Base-by-base conservation (phyloP, 345 rosid species). In the Eucalyptus shirleyi region DNA sequence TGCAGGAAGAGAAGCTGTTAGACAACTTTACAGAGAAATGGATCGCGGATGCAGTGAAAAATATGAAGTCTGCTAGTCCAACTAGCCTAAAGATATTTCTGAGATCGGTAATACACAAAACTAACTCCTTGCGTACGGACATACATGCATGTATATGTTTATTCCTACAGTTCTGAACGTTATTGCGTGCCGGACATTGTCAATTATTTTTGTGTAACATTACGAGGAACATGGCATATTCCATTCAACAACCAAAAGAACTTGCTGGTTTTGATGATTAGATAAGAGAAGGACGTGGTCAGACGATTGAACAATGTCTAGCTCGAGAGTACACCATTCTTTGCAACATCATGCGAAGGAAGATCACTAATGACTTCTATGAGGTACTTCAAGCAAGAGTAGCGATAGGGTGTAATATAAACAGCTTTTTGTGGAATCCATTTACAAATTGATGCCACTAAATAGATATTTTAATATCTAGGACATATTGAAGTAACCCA, bases 41-140 rank as follows among this genome's bases (percentile, higher is more conserved):
- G 93, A 89, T 90, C 14, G 45, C 17, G 17, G 80, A 34, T 44
- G 93, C 91, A 17, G 88, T 91, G 10, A 77, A 87, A 6, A 89
- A 88, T 37, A 90, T 90, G 55, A 91, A 90, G 50, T 87, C 91
- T 12, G 65, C 91, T 34, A 86, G 90, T 50, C 94, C 92, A 7
- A 37, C 67, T 19, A 72, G 94, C 72, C 93, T 90, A 7, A 93
- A 93, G 72, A 30, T 91, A 30, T 87, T 89, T 60, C 93, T 91
- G 6, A 88, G 87, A 91, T 85, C 89, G 88, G 93, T 93, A 87
- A 86, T 4, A 8, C 28, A 9, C 60, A 56, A 56, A 56, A 21
- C 56, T 53, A 53, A 53, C 56, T 53, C 56, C 56, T 18, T 7
- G 56, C 24, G 56, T 49, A 49, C 50, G 16, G 50, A 49, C 50